These are phyloP conservation scores for Gossypium herbaceum DNA, from an alignment of 345 rosid genomes.

Conservation along the genomic window DNA sequence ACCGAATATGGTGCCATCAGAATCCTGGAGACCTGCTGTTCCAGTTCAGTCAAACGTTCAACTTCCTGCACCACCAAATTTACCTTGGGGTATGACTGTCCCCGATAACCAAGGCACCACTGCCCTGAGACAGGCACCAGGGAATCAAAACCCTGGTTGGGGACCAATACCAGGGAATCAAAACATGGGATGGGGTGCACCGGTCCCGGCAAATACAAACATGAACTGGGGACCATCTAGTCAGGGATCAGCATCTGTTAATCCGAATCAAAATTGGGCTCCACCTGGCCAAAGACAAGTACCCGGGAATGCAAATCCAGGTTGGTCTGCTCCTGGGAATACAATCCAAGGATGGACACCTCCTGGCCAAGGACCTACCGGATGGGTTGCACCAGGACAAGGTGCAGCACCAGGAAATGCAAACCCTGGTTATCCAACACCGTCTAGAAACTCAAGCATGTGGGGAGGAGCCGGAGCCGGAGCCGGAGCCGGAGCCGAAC, in stretches of 20 bases:
- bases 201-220: constrained; percentile 39
- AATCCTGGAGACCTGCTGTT: constrained; percentile 59
- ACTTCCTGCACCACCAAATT: constrained; percentile 33
- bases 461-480: constrained; percentile 38
- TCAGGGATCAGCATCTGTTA: constrained; percentile 47
- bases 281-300: constrained; percentile 51
- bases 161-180: constrained; percentile 28
- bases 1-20: constrained; percentile 40
- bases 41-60: constrained; percentile 39
- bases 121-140: constrained; percentile 36
- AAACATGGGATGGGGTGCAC: constrained; percentile 5
- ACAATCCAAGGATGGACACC: constrained; percentile 46
- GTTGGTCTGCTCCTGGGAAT: constrained; percentile 53
- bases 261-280: constrained; percentile 46
- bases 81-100: constrained; percentile 49
- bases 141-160: constrained; percentile 31
- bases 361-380: constrained; percentile 45
- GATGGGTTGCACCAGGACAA: constrained; percentile 48
- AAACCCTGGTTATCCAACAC: constrained; percentile 32
- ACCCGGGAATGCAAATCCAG: constrained; percentile 41
- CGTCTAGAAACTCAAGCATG: constrained; percentile 34
- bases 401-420: constrained; percentile 37
- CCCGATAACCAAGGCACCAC: constrained; percentile 31
- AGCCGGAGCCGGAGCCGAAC: constrained; percentile 24
- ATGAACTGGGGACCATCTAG: constrained; percentile 26